phyloP scores from a whole-genome alignment of 2,329 filamentous ascomycete species.

The Coniochaeta sp. region DNA sequence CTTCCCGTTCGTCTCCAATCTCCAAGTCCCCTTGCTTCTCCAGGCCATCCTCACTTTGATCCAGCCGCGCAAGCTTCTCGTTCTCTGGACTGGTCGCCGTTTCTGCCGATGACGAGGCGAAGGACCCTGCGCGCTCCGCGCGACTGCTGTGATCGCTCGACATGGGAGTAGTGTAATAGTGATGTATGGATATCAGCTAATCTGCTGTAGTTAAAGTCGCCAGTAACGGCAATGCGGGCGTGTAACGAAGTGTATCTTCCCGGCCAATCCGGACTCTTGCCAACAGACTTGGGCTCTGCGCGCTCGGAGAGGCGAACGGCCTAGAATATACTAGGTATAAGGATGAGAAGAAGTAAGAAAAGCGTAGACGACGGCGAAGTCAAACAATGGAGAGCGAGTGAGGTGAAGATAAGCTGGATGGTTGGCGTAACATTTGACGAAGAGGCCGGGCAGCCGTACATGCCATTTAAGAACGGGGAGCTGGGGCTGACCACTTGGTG shows the following conservation, averaged over 20 bases:
- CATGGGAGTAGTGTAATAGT: constrained; percentile 10
- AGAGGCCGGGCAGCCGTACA: not conserved
- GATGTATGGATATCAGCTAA: not conserved
- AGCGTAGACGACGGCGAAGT: not conserved
- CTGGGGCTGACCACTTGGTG: not conserved
- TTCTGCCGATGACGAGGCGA: constrained; percentile 26
- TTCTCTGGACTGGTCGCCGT: constrained; percentile 23
- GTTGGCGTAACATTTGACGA: not conserved
- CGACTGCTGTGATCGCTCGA: constrained; percentile 13
- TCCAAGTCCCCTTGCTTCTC: constrained; percentile 28
- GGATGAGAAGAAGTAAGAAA: not conserved
- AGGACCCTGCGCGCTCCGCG: constrained; percentile 19
- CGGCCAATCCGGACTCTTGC: not conserved
- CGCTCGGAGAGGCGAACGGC: not conserved
- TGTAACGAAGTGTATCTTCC: not conserved
- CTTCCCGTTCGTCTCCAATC: constrained; percentile 28
- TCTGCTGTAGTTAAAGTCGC: not conserved
- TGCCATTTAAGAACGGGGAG: not conserved
- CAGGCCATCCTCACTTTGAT: constrained; percentile 22
- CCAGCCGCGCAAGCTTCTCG: constrained; percentile 21
- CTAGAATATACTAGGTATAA: not conserved
- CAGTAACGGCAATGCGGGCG: not conserved
- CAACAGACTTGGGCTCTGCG: not conserved
- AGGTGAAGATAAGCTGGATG: not conserved
- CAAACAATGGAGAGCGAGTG: not conserved